A percentile compares a stretch with the other conserved stretches of the same genome.
These are phyloP conservation scores for Didymella segeticola DNA, from an alignment of 2,329 filamentous ascomycete species.

Conservation along the genomic window DNA sequence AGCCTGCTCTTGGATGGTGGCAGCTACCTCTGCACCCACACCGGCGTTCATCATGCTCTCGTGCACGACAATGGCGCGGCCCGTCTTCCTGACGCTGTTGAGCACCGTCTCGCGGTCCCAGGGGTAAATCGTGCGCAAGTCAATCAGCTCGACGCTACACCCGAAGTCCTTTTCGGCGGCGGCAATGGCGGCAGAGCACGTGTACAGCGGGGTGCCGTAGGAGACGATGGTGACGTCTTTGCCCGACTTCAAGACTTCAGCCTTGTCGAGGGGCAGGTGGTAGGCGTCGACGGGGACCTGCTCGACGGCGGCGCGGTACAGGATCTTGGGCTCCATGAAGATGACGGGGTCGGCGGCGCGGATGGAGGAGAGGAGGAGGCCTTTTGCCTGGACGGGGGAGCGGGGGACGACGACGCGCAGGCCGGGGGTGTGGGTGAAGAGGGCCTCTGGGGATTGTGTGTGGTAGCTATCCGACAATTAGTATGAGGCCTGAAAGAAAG, in stretches of 20 bases:
- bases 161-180: conserved; percentile 78
- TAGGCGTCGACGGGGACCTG: conserved; percentile 85
- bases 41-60: conserved; percentile 92
- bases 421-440: conserved; percentile 89
- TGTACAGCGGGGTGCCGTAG: conserved; percentile 89
- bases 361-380: conserved; percentile 78
- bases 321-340: conserved; percentile 92
- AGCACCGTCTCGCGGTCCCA: conserved; percentile 87
- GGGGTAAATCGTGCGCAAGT: conserved; percentile 86
- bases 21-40: conserved; percentile 86
- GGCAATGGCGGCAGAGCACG: conserved; percentile 77
- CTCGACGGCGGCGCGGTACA: conserved; percentile 90
- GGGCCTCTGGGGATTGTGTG: conserved; percentile 84
- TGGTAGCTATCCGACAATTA: conserved; percentile 66
- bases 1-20: conserved; percentile 85
- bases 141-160: conserved; percentile 82
- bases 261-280: conserved; percentile 83
- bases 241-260: conserved; percentile 81
- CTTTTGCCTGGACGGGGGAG: conserved; percentile 87
- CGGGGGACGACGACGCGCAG: conserved; percentile 85
- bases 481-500: not conserved
- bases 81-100: conserved; percentile 84
- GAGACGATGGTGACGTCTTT: conserved; percentile 83
- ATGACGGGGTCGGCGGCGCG: conserved; percentile 83
- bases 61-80: conserved; percentile 85